phyloP scores from a whole-genome alignment of 805 yeast genomes.

The Saccharomycopsis oosterbeekiorum region DNA sequence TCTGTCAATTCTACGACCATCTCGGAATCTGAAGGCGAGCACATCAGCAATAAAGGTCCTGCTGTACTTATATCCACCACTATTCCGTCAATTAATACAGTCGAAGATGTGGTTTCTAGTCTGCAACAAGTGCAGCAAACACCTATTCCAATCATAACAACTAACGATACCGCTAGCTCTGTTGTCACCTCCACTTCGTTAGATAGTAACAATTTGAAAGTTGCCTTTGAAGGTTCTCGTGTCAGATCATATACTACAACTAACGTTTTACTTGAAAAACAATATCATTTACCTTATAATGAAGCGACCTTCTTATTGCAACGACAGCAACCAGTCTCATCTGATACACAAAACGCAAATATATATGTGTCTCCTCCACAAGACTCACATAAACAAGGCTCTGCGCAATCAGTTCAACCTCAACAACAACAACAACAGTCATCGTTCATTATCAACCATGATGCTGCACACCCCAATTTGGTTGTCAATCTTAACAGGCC shows the following conservation, averaged over 20 bases:
- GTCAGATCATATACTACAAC: slow-evolving; percentile 45
- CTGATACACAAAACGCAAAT: slow-evolving; percentile 19
- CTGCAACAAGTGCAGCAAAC: background rate
- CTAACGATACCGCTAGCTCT: background rate
- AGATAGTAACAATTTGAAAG: background rate
- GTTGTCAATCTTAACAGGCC: slow-evolving; percentile 21
- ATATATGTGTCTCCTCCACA: slow-evolving; percentile 4
- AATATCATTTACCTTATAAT: slow-evolving; percentile 14
- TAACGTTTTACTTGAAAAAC: slow-evolving; percentile 20
- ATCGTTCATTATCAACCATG: background rate
- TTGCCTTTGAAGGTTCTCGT: slow-evolving; percentile 21
- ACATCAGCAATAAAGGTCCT: background rate
- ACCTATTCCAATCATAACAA: slow-evolving; percentile 11
- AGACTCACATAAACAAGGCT: background rate
- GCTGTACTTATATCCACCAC: background rate
- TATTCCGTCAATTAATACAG: background rate
- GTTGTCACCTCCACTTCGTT: background rate
- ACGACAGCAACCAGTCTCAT: background rate
- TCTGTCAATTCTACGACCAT: background rate
- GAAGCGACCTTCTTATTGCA: background rate
- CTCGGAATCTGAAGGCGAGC: background rate
- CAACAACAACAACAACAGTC: background rate
- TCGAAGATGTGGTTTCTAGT: background rate
- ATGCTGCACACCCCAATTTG: background rate
- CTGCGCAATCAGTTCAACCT: background rate